Evolutionary conservation across 306 rosid species (phyloP).

Genomic region (Datisca glomerata): DNA sequence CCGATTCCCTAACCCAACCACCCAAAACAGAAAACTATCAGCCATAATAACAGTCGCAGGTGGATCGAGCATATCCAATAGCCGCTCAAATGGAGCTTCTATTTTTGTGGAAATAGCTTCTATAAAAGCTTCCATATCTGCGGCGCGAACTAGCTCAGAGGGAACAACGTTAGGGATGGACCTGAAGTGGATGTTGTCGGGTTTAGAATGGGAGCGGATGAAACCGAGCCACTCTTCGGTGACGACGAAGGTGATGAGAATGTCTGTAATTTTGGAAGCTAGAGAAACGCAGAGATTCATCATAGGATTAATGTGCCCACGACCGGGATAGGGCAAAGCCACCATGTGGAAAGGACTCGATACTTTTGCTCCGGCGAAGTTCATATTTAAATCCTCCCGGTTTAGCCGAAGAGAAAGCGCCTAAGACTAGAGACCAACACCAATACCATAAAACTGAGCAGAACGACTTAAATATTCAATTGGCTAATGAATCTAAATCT

Average conservation of each 20-base stretch:
- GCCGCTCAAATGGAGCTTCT: constrained; percentile 32
- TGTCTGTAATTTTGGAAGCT: constrained; percentile 3
- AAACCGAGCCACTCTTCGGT: constrained; percentile 40
- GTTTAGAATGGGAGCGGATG: constrained; percentile 22
- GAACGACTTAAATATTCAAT: too few species aligned
- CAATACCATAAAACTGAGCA: too few species aligned
- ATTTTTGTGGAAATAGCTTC: constrained; percentile 39
- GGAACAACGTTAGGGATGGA: constrained; percentile 39
- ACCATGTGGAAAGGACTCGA: constrained; percentile 17
- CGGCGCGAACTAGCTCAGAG: constrained; percentile 20
- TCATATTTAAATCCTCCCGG: too few species aligned
- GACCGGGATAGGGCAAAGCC: constrained; percentile 34
- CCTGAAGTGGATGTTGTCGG: constrained; percentile 17
- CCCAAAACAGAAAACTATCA: constrained; percentile 29
- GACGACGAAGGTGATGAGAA: constrained; percentile 36
- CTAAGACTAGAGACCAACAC: too few species aligned
- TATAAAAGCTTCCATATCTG: constrained; percentile 27
- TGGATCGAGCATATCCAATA: constrained; percentile 24
- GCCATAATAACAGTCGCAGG: constrained; percentile 21
- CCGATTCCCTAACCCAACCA: constrained; percentile 15
- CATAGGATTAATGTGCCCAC: constrained; percentile 47
- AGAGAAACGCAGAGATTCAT: constrained; percentile 43
- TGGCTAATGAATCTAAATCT: too few species aligned
- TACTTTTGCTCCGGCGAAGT: background rate
- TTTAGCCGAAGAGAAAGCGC: too few species aligned